These are phyloP conservation scores for Daldinia childiae DNA, from an alignment of 495 filamentous ascomycete genomes.

Conservation along the genomic window DNA sequence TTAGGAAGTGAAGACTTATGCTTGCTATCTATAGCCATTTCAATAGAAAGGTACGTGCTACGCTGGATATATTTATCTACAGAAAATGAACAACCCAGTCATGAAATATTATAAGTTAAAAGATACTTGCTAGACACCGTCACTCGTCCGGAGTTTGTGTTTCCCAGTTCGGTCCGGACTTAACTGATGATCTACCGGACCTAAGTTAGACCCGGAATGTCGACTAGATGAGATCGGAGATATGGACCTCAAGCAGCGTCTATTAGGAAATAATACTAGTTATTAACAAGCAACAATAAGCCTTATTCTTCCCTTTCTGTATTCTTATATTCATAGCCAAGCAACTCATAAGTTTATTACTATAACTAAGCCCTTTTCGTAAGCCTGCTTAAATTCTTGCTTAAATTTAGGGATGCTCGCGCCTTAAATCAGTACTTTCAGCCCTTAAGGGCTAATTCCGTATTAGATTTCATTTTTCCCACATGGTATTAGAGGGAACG, in stretches of 20 bases:
- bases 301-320: not conserved
- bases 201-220: not conserved
- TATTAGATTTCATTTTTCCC: too few relatives aligned
- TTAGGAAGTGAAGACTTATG: not conserved
- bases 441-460: too few relatives aligned
- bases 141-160: conserved; percentile 5
- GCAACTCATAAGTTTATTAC: not conserved
- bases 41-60: not conserved
- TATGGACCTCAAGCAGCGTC: not conserved
- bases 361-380: not conserved
- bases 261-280: not conserved
- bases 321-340: not conserved
- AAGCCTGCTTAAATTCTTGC: too few relatives aligned
- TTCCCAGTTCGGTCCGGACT: not conserved
- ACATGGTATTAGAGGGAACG: too few relatives aligned
- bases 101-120: not conserved
- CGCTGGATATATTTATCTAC: not conserved
- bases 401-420: too few relatives aligned
- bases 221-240: not conserved
- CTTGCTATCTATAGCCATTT: not conserved
- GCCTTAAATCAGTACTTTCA: too few relatives aligned
- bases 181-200: not conserved
- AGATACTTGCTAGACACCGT: not conserved
- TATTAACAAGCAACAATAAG: not conserved
- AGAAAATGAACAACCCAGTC: not conserved